Percentiles rank a stretch among this genome's conserved stretches.
phyloP scores from a whole-genome alignment of 371 early-diverging fungal species.

The Nematocida sp. region DNA sequence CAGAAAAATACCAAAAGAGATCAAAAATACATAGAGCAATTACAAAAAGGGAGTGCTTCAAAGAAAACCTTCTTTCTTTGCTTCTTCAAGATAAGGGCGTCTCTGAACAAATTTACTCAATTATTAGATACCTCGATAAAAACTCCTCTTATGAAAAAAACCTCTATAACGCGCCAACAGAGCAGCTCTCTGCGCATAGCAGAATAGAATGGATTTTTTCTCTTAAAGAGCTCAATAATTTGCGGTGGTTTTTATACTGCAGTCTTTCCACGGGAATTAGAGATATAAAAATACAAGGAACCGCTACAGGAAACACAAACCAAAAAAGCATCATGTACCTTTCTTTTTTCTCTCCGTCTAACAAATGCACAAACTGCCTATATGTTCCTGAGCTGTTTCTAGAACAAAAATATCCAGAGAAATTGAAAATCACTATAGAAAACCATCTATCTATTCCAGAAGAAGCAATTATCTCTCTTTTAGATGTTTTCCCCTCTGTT shows the following conservation, averaged over 20 bases:
- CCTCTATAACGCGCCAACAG: not conserved
- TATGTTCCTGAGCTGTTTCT: not conserved
- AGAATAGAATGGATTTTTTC: slow-evolving; percentile 6
- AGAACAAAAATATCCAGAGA: not conserved
- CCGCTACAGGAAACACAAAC: not conserved
- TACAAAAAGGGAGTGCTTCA: slow-evolving; percentile 18
- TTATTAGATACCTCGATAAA: not conserved
- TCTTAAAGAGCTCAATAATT: not conserved
- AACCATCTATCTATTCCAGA: not conserved
- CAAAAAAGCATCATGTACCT: not conserved
- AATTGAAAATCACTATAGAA: not conserved
- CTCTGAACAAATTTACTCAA: not conserved
- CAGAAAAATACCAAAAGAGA: not conserved
- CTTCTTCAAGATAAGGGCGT: not conserved
- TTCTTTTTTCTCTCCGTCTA: not conserved
- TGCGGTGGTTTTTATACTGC: slow-evolving; percentile 1
- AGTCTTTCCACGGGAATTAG: not conserved
- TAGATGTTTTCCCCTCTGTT: not conserved
- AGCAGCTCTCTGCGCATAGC: not conserved
- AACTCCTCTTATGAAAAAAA: not conserved
- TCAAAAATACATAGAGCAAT: too few species aligned
- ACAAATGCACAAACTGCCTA: not conserved
- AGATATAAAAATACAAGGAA: not conserved
- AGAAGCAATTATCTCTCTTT: not conserved
- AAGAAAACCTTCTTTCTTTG: slow-evolving; percentile 17